Conservation (phyloP, 2,329 filamentous ascomycete genomes). For the Ceratocystis cubensis region DNA sequence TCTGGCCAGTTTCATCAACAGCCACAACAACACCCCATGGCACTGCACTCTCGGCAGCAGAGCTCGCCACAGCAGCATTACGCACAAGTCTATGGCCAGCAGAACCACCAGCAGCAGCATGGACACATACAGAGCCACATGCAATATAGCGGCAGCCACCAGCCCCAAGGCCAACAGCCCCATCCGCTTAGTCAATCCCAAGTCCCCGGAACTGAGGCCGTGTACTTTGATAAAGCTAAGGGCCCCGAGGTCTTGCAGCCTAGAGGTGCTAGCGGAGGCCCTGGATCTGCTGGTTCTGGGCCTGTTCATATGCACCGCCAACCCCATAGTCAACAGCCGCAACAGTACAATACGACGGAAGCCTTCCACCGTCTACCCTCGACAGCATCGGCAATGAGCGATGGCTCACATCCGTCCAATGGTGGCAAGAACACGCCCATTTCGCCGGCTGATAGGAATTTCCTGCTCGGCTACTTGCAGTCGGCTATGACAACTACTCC, state of each 20-base stretch:
- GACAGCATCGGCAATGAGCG: conserved; percentile 33
- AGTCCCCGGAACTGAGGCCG: conserved; percentile 10
- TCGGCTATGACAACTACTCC: conserved; percentile 31
- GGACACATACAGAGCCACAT: neutral
- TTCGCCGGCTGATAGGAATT: conserved; percentile 60
- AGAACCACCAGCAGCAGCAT: conserved; percentile 7
- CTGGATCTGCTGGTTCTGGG: too few relatives aligned
- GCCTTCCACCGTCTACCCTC: conserved; percentile 32
- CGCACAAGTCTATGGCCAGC: conserved; percentile 14
- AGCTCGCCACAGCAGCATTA: conserved; percentile 19
- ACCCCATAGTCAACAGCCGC: neutral
- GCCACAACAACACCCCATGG: conserved; percentile 8
- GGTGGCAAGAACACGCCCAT: conserved; percentile 39
- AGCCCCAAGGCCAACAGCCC: conserved; percentile 13
- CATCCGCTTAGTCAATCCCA: conserved; percentile 20
- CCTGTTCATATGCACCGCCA: neutral
- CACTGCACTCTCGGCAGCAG: conserved; percentile 7
- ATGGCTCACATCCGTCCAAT: conserved; percentile 29
- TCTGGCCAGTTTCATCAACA: conserved; percentile 11
- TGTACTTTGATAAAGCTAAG: neutral
- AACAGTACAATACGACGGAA: conserved; percentile 8
- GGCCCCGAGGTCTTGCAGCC: neutral
- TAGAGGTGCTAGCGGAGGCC: neutral
- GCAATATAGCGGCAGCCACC: conserved; percentile 16
- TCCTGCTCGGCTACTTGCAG: conserved; percentile 64